Base-by-base conservation (phyloP, 2,329 filamentous ascomycete genomes). In the Dothiorella sarmentorum region DNA sequence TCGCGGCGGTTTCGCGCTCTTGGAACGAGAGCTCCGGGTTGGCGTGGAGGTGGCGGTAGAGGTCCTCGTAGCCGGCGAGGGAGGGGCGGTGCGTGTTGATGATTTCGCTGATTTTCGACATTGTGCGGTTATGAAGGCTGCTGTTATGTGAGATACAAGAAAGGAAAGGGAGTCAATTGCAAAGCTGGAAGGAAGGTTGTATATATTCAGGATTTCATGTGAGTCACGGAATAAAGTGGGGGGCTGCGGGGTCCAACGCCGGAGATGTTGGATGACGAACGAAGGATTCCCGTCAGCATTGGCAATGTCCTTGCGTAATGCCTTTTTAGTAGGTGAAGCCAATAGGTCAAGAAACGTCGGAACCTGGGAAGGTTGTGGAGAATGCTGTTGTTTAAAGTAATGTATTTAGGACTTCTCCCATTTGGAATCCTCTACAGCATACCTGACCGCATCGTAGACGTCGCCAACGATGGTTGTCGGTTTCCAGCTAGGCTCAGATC, bases 371-470 rank as follows among this genome's bases (percentile, higher is more conserved):
- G 3, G 11, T 17, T 11, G 15, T 29, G 47, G 15, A n/a, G n/a
- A 18, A 38, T 17, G 33, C 22, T 26, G 20, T 17, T 38, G 15
- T 27, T 40, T 0, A 13, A 29, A n/a, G 24, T n/a, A 9, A 40
- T 29, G 7, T 27, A 77, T 61, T 72, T 29, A 53, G 71, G 56
- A 80, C 75, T 64, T 77, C 78, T 71, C 69, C 59, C 70, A 65
- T 26, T 31, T 53, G 5, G 49, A 42, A 27, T 53, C 49, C 18
- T 83, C 78, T 67, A 94, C 73, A 4, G 87, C 90, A 87, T 88
- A 95, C 61, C 84, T 77, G 4, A 96, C 89, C 10, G 89, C 91
- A 63, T 85, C 85, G 65, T 83, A 80, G 3, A 96, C 91, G 74
- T 93, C 85, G 35, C 89, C 82, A 20, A 88, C 85, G 61, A 91